phyloP scores from a whole-genome alignment of 768 basidiomycete genomes.

The Russula virescens region DNA sequence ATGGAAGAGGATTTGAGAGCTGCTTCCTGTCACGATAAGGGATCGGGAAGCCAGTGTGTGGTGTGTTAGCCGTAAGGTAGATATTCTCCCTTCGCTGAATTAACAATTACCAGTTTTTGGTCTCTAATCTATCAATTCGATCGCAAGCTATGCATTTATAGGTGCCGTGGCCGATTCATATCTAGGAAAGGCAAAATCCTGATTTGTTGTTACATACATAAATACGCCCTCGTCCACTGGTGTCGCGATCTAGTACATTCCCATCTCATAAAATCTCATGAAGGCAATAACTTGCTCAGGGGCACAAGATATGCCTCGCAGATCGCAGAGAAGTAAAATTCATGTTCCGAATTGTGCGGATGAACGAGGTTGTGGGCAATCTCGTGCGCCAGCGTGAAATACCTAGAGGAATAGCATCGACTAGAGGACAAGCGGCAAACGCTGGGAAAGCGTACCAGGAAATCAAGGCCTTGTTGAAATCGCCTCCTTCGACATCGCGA shows the following conservation, averaged over 20 bases:
- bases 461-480: slow-evolving; percentile 58
- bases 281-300: slow-evolving; percentile 27
- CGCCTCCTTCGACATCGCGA: slow-evolving; percentile 49
- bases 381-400: slow-evolving; percentile 88
- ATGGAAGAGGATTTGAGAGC: too few relatives aligned
- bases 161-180: too few relatives aligned
- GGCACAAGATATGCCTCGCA: slow-evolving; percentile 59
- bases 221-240: neutral
- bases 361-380: slow-evolving; percentile 88
- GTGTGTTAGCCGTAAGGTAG: too few relatives aligned
- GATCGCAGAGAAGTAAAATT: slow-evolving; percentile 91
- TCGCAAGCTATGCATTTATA: too few relatives aligned
- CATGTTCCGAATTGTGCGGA: slow-evolving; percentile 86
- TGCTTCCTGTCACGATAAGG: too few relatives aligned
- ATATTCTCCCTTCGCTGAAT: too few relatives aligned
- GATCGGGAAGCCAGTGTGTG: too few relatives aligned
- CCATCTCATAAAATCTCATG: neutral
- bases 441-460: slow-evolving; percentile 53
- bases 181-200: too few relatives aligned
- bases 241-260: neutral
- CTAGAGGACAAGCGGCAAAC: neutral
- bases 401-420: slow-evolving; percentile 43
- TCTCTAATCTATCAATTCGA: too few relatives aligned
- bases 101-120: too few relatives aligned
- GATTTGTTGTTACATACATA: neutral